Evolutionary conservation across 2,329 filamentous ascomycete species (phyloP).

Genomic region (Aspergillus pseudoviridinutans): DNA sequence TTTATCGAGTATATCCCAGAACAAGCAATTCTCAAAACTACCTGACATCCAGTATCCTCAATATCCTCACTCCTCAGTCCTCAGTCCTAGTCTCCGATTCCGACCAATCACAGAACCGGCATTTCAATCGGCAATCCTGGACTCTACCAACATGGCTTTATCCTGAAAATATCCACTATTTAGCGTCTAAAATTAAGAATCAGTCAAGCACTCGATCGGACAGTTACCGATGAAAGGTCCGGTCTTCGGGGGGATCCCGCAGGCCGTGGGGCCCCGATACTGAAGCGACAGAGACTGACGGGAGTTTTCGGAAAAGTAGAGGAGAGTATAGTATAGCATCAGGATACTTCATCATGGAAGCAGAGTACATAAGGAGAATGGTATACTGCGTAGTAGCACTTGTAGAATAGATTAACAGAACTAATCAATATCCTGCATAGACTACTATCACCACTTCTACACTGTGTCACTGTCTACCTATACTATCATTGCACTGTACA

Average conservation of each 20-base stretch:
- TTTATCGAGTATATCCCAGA: too few relatives aligned
- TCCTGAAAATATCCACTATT: not conserved
- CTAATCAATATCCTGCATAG: not conserved
- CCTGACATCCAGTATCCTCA: too few relatives aligned
- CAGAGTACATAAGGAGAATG: not conserved
- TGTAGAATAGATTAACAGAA: not conserved
- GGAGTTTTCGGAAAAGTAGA: not conserved
- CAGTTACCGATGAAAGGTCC: constrained; percentile 1
- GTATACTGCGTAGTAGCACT: not conserved
- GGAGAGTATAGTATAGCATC: not conserved
- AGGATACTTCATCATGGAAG: not conserved
- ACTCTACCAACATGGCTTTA: not conserved
- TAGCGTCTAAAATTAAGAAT: not conserved
- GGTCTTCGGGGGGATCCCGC: constrained; percentile 1
- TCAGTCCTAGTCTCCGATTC: not conserved
- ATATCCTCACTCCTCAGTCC: too few relatives aligned
- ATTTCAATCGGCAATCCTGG: not conserved
- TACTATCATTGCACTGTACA: too few relatives aligned
- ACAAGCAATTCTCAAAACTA: too few relatives aligned
- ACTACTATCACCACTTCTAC: not conserved
- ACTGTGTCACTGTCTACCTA: too few relatives aligned
- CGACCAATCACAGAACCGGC: not conserved
- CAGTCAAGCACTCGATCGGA: not conserved
- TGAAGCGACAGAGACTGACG: not conserved
- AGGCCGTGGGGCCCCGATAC: not conserved